phyloP scores from a whole-genome alignment of 129 eudicot genomes.

The Artemisia argyi region DNA sequence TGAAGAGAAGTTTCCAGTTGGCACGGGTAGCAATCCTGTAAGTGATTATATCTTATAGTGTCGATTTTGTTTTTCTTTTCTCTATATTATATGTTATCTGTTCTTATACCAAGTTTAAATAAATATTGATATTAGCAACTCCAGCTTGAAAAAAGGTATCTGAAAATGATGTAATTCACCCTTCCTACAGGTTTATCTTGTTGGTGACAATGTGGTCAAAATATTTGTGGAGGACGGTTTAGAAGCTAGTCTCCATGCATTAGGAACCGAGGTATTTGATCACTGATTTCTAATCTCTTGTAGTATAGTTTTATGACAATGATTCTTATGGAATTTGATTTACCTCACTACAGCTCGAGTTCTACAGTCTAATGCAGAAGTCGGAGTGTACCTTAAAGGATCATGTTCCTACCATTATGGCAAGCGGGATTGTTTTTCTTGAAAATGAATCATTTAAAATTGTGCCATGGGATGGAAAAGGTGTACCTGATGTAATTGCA shows the following conservation, averaged over 20 bases:
- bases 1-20: conserved; percentile 91
- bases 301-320: not conserved
- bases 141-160: not conserved
- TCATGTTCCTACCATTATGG: conserved; percentile 63
- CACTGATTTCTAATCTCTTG: conserved; percentile 1
- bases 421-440: conserved; percentile 65
- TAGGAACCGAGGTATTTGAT: conserved; percentile 82
- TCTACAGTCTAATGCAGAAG: conserved; percentile 49
- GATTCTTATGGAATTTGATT: conserved; percentile 16
- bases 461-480: conserved; percentile 81
- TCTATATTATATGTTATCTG: not conserved
- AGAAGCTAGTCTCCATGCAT: conserved; percentile 79
- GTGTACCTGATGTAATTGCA: conserved; percentile 60
- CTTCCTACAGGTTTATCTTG: conserved; percentile 72
- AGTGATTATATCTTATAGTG: conserved; percentile 26
- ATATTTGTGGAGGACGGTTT: conserved; percentile 89
- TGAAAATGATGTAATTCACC: conserved; percentile 10
- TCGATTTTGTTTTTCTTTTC: not conserved
- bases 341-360: conserved; percentile 67
- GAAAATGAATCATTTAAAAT: conserved; percentile 55
- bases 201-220: conserved; percentile 72
- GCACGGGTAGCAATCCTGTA: conserved; percentile 99
- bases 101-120: not conserved
- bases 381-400: conserved; percentile 51
- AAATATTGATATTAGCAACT: not conserved